phyloP scores from a whole-genome alignment of 2,329 filamentous ascomycete genomes.

The Trichoderma gracile region DNA sequence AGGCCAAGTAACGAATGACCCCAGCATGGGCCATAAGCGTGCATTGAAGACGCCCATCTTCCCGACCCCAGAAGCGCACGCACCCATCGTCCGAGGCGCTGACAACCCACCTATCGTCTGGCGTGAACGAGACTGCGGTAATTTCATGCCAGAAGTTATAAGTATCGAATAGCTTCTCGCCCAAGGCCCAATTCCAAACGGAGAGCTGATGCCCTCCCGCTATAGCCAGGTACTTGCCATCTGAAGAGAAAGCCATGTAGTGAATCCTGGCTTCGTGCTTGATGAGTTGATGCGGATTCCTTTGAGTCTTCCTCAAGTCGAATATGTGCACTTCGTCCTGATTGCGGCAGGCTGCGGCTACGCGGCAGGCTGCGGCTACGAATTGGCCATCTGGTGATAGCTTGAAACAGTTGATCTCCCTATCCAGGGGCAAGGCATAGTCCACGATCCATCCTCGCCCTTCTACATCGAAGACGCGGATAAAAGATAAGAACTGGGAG shows the following conservation, averaged over 20 bases:
- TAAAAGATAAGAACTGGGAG: too few relatives aligned
- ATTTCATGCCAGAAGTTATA: too few relatives aligned
- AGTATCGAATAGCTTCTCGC: not conserved
- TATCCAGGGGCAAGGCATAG: too few relatives aligned
- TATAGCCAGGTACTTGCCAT: not conserved
- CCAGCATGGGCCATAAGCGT: not conserved
- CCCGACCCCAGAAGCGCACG: not conserved
- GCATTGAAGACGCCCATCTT: not conserved
- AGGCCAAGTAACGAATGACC: not conserved
- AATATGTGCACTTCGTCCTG: not conserved
- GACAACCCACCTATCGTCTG: not conserved
- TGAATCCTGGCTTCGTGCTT: fast-evolving
- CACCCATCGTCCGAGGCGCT: not conserved
- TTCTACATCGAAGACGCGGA: too few relatives aligned
- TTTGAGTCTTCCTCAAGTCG: not conserved
- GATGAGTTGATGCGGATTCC: too few relatives aligned
- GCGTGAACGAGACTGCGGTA: not conserved
- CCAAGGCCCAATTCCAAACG: not conserved
- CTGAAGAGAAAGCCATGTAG: not conserved
- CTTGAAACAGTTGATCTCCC: not conserved
- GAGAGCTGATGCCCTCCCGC: fast-evolving
- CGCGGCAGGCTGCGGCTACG: too few relatives aligned
- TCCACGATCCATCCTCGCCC: too few relatives aligned
- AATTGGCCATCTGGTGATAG: not conserved
- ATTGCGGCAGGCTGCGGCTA: too few relatives aligned